A percentile compares a stretch with the other conserved stretches of the same genome.
phyloP scores from a whole-genome alignment of 164 flowering plant species.

The Vitis rotundifolia region DNA sequence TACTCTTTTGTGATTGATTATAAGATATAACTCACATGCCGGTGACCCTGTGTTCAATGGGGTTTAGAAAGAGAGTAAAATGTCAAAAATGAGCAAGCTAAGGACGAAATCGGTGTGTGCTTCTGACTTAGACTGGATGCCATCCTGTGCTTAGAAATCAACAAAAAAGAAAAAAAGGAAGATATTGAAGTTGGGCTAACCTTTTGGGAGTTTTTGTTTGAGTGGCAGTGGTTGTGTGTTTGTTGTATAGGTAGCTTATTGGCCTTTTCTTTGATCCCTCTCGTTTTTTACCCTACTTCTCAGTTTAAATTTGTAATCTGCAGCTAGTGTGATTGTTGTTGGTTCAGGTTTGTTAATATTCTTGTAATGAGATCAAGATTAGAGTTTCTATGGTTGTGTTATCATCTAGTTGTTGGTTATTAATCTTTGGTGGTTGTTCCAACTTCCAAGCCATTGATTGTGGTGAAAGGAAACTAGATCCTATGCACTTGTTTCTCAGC shows the following conservation, averaged over 20 bases:
- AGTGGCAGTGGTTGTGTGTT: constrained; percentile 32
- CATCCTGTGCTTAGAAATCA: constrained; percentile 41
- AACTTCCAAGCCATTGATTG: not conserved
- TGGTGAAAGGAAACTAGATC: not conserved
- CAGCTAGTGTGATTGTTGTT: constrained; percentile 50
- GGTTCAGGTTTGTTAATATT: constrained; percentile 39
- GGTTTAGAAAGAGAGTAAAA: constrained; percentile 12
- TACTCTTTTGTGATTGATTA: constrained; percentile 34
- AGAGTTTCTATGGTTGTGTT: constrained; percentile 32
- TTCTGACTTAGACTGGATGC: constrained; percentile 50
- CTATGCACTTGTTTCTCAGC: no score
- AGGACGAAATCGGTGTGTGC: constrained; percentile 40
- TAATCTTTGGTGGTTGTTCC: not conserved
- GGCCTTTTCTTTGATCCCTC: constrained; percentile 8
- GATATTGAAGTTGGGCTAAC: constrained; percentile 56
- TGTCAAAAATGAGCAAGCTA: constrained; percentile 8
- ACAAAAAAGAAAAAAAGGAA: constrained; percentile 24
- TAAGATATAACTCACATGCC: constrained; percentile 48
- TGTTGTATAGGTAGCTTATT: constrained; percentile 39
- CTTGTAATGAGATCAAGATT: constrained; percentile 52
- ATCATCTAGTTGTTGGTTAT: constrained; percentile 15
- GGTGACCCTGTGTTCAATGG: constrained; percentile 25
- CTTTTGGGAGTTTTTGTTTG: constrained; percentile 37
- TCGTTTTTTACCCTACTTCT: not conserved
- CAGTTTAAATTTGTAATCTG: constrained; percentile 47